Evolutionary conservation across 2,329 filamentous ascomycete species (phyloP).

Genomic region (Bipolaris bicolor): DNA sequence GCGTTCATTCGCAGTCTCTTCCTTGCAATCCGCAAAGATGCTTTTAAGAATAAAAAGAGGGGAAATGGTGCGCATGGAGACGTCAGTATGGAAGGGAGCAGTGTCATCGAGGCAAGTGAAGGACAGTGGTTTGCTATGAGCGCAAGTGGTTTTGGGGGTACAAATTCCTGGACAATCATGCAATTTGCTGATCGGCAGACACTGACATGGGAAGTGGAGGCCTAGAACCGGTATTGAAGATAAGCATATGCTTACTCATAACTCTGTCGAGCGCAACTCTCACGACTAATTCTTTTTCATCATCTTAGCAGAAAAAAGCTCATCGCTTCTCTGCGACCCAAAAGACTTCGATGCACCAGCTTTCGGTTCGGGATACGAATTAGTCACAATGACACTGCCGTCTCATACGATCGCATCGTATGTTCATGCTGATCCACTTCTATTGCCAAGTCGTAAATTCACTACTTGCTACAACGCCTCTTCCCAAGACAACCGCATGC

Average conservation of each 20-base stretch:
- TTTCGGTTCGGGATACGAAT: not conserved
- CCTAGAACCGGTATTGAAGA: constrained; percentile 6
- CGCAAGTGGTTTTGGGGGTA: constrained; percentile 39
- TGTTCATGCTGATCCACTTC: no score
- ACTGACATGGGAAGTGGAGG: constrained; percentile 42
- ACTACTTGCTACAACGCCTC: no score
- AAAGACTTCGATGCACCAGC: not conserved
- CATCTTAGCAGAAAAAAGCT: no score
- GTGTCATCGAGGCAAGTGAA: constrained; percentile 17
- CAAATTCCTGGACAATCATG: constrained; percentile 39
- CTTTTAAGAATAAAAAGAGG: constrained; percentile 23
- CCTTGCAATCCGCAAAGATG: constrained; percentile 29
- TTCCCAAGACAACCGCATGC: no score
- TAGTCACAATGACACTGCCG: no score
- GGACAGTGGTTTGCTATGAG: constrained; percentile 40
- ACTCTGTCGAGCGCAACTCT: not conserved
- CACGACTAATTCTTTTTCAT: no score
- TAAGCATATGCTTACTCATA: no score
- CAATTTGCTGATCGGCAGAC: constrained; percentile 43
- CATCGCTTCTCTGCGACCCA: no score
- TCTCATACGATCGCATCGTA: no score
- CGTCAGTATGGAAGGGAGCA: constrained; percentile 12
- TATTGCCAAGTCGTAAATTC: no score
- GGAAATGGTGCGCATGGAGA: constrained; percentile 17
- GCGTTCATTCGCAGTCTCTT: constrained; percentile 42